A percentile compares a stretch with the other conserved stretches of the same genome.
Evolutionary conservation across 1,284 basidiomycete genomes (phyloP).

Genomic region (Pseudozyma sp.): DNA sequence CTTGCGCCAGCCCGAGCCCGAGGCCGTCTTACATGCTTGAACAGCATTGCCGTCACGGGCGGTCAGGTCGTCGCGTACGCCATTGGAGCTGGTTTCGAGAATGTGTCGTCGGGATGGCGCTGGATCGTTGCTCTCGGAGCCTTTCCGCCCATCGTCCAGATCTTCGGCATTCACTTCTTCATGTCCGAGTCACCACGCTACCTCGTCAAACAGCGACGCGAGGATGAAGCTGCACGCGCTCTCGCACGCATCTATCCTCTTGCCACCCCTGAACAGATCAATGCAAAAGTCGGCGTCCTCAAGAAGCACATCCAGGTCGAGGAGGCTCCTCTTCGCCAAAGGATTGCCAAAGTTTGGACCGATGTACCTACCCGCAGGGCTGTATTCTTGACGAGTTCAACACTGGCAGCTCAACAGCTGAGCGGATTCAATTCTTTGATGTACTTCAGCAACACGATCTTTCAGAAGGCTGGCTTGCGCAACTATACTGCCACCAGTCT

Average conservation of each 20-base stretch:
- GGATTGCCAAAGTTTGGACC: slow-evolving; percentile 43
- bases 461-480: slow-evolving; percentile 68
- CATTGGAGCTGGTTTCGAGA: slow-evolving; percentile 57
- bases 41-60: slow-evolving; percentile 69
- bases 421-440: slow-evolving; percentile 70
- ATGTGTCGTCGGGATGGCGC: slow-evolving; percentile 68
- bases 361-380: slow-evolving; percentile 40
- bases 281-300: slow-evolving; percentile 67
- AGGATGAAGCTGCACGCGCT: slow-evolving; percentile 60
- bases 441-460: slow-evolving; percentile 69
- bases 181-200: slow-evolving; percentile 69
- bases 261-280: slow-evolving; percentile 65
- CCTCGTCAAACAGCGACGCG: slow-evolving; percentile 62
- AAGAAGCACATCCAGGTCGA: slow-evolving; percentile 64
- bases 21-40: slow-evolving; percentile 69
- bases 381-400: slow-evolving; percentile 40
- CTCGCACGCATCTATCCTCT: slow-evolving; percentile 60
- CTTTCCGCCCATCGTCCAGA: slow-evolving; percentile 67
- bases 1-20: slow-evolving; percentile 69
- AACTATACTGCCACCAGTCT: slow-evolving; percentile 65
- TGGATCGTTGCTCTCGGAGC: slow-evolving; percentile 70
- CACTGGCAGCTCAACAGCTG: slow-evolving; percentile 63
- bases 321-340: slow-evolving; percentile 17
- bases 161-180: slow-evolving; percentile 63
- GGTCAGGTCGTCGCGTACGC: slow-evolving; percentile 70